A percentile compares a stretch with the other conserved stretches of the same genome.
These are phyloP conservation scores for Umbelopsis sp. DNA, from an alignment of 192 early-diverging fungal genomes.

Conservation along the genomic window DNA sequence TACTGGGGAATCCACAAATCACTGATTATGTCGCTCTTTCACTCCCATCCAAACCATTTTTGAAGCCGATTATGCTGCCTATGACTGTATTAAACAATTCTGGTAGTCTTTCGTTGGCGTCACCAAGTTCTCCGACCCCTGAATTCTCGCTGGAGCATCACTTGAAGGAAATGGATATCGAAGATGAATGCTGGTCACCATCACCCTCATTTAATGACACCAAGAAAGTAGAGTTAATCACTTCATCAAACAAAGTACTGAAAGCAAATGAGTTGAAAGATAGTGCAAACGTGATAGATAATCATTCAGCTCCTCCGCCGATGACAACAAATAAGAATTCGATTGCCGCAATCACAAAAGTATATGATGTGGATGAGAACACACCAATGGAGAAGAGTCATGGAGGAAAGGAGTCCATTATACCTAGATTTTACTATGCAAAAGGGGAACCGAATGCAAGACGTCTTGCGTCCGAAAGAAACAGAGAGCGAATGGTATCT, in stretches of 20 bases:
- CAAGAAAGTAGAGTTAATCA: neutral
- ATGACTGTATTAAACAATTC: neutral
- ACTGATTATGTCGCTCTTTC: neutral
- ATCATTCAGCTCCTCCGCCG: too few species aligned
- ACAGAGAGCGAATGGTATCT: neutral
- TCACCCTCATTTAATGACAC: neutral
- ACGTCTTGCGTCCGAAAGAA: neutral
- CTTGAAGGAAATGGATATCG: neutral
- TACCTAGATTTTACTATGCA: neutral
- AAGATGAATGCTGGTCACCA: slow-evolving; percentile 5
- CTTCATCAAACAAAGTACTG: neutral
- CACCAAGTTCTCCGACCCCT: neutral
- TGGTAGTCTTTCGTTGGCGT: neutral
- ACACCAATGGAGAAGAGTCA: neutral
- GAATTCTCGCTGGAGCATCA: neutral
- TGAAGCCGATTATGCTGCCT: neutral
- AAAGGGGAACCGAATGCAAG: neutral
- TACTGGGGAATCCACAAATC: neutral
- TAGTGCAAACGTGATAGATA: too few species aligned
- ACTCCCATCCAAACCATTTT: neutral
- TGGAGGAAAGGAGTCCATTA: neutral
- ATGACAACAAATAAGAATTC: too few species aligned
- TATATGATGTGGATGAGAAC: neutral
- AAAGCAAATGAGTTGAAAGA: neutral
- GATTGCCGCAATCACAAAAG: too few species aligned